These are phyloP conservation scores for Solanum verrucosum DNA, from an alignment of 257 asterid species.

Conservation along the genomic window DNA sequence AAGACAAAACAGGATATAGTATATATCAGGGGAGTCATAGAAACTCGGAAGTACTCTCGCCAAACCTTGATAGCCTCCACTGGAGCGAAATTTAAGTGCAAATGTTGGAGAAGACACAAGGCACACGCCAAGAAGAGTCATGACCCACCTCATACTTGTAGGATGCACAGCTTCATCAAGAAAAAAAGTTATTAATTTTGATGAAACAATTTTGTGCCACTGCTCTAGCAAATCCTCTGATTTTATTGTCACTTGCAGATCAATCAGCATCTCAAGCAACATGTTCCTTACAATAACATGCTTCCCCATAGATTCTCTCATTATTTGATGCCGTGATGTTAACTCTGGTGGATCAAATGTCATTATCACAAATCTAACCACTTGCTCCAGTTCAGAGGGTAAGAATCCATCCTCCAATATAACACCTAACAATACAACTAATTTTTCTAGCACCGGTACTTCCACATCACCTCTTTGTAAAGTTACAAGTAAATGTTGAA, in stretches of 20 bases:
- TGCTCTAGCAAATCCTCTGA: conserved; percentile 97
- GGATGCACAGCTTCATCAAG: conserved; percentile 99
- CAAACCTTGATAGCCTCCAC: conserved; percentile 98
- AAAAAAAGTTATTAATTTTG: conserved; percentile 78
- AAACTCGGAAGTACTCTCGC: conserved; percentile 90
- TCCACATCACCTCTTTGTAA: conserved; percentile 99
- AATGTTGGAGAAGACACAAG: conserved; percentile 93
- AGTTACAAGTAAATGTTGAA: conserved; percentile 91
- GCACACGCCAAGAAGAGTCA: conserved; percentile 98
- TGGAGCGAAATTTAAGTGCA: conserved; percentile 84
- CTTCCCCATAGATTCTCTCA: conserved; percentile 91
- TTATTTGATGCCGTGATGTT: conserved; percentile 48
- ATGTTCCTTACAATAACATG: conserved; percentile 96
- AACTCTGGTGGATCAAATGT: conserved; percentile 94
- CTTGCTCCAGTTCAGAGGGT: conserved; percentile 93
- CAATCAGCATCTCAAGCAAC: conserved; percentile 98
- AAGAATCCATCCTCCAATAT: conserved; percentile 96
- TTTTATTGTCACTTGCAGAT: conserved; percentile 89
- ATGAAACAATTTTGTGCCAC: conserved; percentile 98
- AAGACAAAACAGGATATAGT: conserved; percentile 89
- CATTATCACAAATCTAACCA: conserved; percentile 92
- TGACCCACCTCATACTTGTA: conserved; percentile 99
- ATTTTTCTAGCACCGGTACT: conserved; percentile 86
- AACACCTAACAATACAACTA: conserved; percentile 86
- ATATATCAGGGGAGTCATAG: conserved; percentile 96